These are phyloP conservation scores for Fusarium austroafricanum DNA, from an alignment of 2,329 filamentous ascomycete species.

Conservation along the genomic window DNA sequence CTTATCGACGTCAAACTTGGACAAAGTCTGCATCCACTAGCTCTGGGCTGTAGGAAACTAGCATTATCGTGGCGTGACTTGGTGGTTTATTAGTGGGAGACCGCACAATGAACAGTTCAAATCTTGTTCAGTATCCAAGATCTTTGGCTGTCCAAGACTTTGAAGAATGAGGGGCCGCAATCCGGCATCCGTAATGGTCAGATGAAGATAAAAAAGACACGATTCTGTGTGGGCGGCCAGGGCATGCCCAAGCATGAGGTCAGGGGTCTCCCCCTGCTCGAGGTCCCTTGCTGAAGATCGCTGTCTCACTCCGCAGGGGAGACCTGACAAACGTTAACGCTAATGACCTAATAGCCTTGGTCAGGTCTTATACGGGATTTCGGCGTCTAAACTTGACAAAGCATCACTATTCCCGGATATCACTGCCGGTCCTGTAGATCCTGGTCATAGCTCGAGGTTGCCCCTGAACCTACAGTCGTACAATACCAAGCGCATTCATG, in stretches of 20 bases:
- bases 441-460: neutral
- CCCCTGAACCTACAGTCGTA: constrained; percentile 2
- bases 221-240: neutral
- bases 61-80: neutral
- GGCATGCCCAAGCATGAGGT: neutral
- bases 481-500: neutral
- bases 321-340: too few species aligned
- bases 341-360: too few species aligned
- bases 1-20: neutral
- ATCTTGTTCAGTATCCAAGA: neutral
- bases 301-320: constrained; percentile 11
- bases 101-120: neutral
- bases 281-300: constrained; percentile 29
- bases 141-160: neutral
- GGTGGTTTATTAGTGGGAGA: neutral
- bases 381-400: too few species aligned
- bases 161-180: neutral
- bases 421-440: neutral
- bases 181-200: neutral
- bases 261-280: neutral
- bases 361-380: too few species aligned
- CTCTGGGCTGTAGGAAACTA: neutral
- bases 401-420: constrained; percentile 17
- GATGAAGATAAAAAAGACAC: neutral
- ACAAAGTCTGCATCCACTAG: neutral